Evolutionary conservation across 1,284 basidiomycete genomes (phyloP).

Genomic region (Leccinum angustisporum): DNA sequence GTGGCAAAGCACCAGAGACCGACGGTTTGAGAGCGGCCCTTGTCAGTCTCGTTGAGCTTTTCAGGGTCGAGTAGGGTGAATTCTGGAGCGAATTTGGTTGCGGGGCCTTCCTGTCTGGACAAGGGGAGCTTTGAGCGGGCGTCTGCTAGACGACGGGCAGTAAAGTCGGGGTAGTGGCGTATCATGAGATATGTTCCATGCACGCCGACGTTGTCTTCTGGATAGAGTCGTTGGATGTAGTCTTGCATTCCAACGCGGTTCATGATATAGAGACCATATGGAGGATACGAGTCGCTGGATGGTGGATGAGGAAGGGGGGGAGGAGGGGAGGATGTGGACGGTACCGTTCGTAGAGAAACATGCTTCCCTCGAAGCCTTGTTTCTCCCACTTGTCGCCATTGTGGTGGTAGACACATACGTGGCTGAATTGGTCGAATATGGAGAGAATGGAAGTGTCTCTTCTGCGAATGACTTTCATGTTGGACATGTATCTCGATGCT

Average conservation of each 20-base stretch:
- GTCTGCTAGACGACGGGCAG: constrained; percentile 47
- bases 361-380: constrained; percentile 82
- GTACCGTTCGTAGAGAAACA: constrained; percentile 86
- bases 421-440: constrained; percentile 84
- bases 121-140: constrained; percentile 32
- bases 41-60: constrained; percentile 43
- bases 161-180: constrained; percentile 69
- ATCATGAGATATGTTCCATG: constrained; percentile 71
- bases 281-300: constrained; percentile 65
- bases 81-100: constrained; percentile 48
- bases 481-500: constrained; percentile 65
- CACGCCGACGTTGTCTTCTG: constrained; percentile 75
- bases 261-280: constrained; percentile 84
- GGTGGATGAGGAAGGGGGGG: constrained; percentile 1
- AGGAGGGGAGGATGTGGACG: not conserved
- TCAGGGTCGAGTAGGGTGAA: constrained; percentile 44
- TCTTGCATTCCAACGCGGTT: constrained; percentile 87
- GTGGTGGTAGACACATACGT: constrained; percentile 78
- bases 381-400: constrained; percentile 78
- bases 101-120: constrained; percentile 33
- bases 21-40: constrained; percentile 59
- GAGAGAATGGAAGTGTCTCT: constrained; percentile 78
- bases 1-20: constrained; percentile 80
- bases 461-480: constrained; percentile 80
- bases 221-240: constrained; percentile 73